Evolutionary conservation across 2,329 filamentous ascomycete species (phyloP), one percentile per base, ranked within the genome.

Genomic region (Basipetospora chlamydospora): DNA sequence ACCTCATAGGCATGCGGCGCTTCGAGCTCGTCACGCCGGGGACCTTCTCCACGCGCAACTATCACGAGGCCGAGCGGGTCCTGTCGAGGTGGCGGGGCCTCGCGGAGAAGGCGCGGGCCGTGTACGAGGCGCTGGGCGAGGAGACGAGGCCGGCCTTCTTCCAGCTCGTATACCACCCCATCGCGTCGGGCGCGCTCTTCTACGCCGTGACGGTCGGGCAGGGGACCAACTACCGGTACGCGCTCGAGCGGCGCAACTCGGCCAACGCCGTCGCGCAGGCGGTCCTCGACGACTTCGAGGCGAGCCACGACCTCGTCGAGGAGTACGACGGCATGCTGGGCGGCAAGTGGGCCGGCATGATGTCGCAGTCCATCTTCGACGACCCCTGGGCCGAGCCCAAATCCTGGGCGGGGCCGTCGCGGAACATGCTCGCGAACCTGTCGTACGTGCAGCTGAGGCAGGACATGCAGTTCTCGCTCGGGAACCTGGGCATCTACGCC

Each of bases 31-130:
- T 36, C 10, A 28, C 34, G 2, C 13, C 34, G 3, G 26, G 26
- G 4, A 36, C 34, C 10, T 36, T 36, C 26, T 36, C 34, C 4
- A 26, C 25, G 22, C 15, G 28, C 6, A 29, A 36, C 17, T 79
- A 78, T 50, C 64, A 72, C 44, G 75, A 80, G 55, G 73, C 70
- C 2, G 70, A 77, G 32, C 58, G 55, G 0, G 59, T 77, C 2
- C 57, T 77, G 12, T 54, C 56, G 1, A 59, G 66, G 33, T 76
- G 71, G 70, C 49, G 56, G 9, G 47, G 53, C 1, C 54, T 74
- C 36, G 55, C 57, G 2, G 52, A 59, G 7, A 59, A 66, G 30
- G 72, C 77, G 0, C 64, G 76, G 46, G 55, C 54, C 2, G 55
- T 80, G 3, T 71, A 77, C 42, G 61, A 72, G 39, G 52, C 56